Evolutionary conservation across 129 eudicot genomes (phyloP).

Genomic region (Helichrysum umbraculigerum): DNA sequence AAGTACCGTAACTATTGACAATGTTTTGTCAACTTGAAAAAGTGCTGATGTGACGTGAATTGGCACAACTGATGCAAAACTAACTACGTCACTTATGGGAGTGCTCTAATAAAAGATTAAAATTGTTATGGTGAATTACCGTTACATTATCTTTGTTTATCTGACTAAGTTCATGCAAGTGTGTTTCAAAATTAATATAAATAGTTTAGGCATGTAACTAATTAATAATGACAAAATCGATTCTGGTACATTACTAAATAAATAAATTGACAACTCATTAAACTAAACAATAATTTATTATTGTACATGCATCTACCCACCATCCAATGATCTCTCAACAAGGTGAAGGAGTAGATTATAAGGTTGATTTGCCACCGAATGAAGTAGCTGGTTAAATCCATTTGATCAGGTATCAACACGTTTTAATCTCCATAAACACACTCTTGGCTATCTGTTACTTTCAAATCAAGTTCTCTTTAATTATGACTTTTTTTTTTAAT

Average conservation of each 20-base stretch:
- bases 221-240: not conserved
- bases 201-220: not conserved
- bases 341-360: slow-evolving; percentile 27
- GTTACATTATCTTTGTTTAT: not conserved
- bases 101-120: no score
- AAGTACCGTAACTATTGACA: no score
- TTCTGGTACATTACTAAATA: not conserved
- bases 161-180: not conserved
- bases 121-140: not conserved
- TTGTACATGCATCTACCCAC: not conserved
- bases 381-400: slow-evolving; percentile 30
- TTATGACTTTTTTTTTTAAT: not conserved
- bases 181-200: not conserved
- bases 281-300: not conserved
- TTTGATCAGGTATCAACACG: slow-evolving; percentile 42
- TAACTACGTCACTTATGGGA: no score
- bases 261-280: not conserved
- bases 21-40: no score
- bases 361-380: slow-evolving; percentile 30
- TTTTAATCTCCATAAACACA: slow-evolving; percentile 33
- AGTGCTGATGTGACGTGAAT: no score
- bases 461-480: slow-evolving; percentile 32
- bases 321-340: not conserved
- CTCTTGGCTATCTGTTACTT: slow-evolving; percentile 37
- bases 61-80: no score